Conservation (phyloP, 805 yeast genomes). For the Tetrapisispora fleetii region DNA sequence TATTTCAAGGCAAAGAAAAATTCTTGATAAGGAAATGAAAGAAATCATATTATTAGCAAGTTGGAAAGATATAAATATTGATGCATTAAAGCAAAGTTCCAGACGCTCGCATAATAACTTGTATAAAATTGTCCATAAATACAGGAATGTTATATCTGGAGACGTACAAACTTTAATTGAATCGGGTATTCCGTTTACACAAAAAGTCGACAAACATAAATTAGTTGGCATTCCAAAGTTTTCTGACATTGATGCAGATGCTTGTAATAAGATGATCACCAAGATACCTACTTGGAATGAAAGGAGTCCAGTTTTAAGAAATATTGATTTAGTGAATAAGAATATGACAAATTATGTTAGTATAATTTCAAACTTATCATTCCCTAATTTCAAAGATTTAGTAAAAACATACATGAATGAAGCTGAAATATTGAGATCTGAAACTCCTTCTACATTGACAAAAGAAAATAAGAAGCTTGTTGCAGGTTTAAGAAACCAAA, state of each 20-base stretch:
- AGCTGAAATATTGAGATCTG: constrained; percentile 54
- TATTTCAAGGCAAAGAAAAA: constrained; percentile 38
- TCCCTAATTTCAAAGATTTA: constrained; percentile 44
- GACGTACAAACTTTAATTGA: constrained; percentile 50
- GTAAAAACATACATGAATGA: constrained; percentile 46
- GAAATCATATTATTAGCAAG: constrained; percentile 86
- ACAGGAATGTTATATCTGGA: constrained; percentile 49
- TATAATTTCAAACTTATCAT: constrained; percentile 23
- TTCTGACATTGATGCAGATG: constrained; percentile 7
- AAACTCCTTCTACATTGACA: constrained; percentile 63
- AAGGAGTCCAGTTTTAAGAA: constrained; percentile 48
- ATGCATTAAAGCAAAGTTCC: constrained; percentile 90
- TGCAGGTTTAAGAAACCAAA: constrained; percentile 71
- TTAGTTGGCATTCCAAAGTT: neutral
- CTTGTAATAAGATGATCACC: constrained; percentile 20
- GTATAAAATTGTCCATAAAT: constrained; percentile 76
- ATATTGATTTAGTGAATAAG: constrained; percentile 39
- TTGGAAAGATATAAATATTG: constrained; percentile 94
- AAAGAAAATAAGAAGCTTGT: constrained; percentile 67
- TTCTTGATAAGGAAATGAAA: constrained; percentile 64
- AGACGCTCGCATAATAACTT: constrained; percentile 76
- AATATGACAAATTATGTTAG: constrained; percentile 46
- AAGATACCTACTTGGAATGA: constrained; percentile 39
- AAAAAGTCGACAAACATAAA: constrained; percentile 6
- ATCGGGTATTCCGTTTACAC: constrained; percentile 36